These are phyloP conservation scores for Trichophyton equinum DNA, from an alignment of 2,329 filamentous ascomycete species.

Conservation along the genomic window DNA sequence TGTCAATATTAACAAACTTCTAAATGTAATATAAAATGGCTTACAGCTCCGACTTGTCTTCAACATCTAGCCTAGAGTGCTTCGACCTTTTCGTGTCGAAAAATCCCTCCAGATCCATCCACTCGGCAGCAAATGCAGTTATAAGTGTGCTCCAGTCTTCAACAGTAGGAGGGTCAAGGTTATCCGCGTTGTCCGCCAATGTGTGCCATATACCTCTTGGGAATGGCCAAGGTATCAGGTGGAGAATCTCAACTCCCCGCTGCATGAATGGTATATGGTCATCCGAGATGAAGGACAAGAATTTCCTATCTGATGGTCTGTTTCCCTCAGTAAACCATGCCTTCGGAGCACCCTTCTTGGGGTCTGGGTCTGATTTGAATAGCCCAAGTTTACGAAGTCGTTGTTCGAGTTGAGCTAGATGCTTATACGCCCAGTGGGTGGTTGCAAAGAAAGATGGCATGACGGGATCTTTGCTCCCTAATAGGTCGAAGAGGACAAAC, in stretches of 20 bases:
- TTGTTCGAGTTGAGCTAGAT: conserved; percentile 60
- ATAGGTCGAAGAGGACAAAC: conserved; percentile 82
- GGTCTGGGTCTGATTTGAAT: conserved; percentile 48
- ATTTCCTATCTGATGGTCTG: conserved; percentile 41
- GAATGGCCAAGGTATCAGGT: conserved; percentile 57
- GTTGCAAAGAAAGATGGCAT: conserved; percentile 80
- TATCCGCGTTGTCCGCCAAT: conserved; percentile 67
- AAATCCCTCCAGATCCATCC: conserved; percentile 67
- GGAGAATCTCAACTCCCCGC: conserved; percentile 74
- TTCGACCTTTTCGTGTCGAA: conserved; percentile 20
- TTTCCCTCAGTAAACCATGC: conserved; percentile 54
- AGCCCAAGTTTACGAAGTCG: conserved; percentile 56
- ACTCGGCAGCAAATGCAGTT: conserved; percentile 76
- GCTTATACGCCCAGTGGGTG: conserved; percentile 85
- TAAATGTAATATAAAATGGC: conserved; percentile 9
- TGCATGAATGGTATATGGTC: conserved; percentile 87
- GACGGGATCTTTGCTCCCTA: conserved; percentile 55
- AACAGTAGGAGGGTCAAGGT: conserved; percentile 67
- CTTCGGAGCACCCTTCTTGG: conserved; percentile 20
- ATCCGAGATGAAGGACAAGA: conserved; percentile 52
- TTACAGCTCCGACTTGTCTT: conserved; percentile 32
- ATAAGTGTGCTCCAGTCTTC: conserved; percentile 81
- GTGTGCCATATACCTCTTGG: conserved; percentile 62
- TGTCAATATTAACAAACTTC: neutral
- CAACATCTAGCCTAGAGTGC: conserved; percentile 9